Evolutionary conservation across 176 grass and related monocot genomes (phyloP).

Genomic region (Bonia amplexicaulis): DNA sequence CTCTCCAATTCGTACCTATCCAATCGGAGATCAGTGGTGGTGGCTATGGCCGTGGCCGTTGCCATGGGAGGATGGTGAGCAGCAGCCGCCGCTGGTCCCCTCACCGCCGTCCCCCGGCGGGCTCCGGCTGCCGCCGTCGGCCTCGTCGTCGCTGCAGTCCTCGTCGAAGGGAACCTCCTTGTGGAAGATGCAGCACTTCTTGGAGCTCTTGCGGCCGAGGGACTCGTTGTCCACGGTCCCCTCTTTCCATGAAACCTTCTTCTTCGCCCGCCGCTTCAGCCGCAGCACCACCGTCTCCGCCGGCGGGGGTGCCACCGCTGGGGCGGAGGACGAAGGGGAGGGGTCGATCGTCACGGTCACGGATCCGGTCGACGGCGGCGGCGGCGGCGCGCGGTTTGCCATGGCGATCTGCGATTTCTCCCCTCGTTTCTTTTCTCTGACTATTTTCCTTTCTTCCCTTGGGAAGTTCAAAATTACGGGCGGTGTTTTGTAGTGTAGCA

Average conservation of each 20-base stretch:
- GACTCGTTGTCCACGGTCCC: constrained; percentile 95
- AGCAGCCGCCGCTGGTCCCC: constrained; percentile 11
- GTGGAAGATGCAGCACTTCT: constrained; percentile 98
- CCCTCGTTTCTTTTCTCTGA: background rate
- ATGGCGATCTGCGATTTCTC: constrained; percentile 5
- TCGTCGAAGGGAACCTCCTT: constrained; percentile 91
- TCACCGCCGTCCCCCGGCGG: constrained; percentile 18
- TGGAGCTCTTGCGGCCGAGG: constrained; percentile 87
- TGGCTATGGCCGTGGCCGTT: constrained; percentile 6
- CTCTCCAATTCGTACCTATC: background rate
- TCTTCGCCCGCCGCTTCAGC: constrained; percentile 65
- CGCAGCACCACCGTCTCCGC: constrained; percentile 63
- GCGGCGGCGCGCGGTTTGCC: constrained; percentile 27
- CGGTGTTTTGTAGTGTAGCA: background rate
- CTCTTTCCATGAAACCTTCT: constrained; percentile 96
- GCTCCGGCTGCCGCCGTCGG: background rate
- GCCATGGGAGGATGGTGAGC: constrained; percentile 45
- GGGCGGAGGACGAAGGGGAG: constrained; percentile 23
- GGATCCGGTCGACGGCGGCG: constrained; percentile 32
- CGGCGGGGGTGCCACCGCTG: background rate
- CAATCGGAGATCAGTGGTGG: constrained; percentile 16
- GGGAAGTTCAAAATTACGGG: background rate
- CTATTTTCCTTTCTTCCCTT: background rate
- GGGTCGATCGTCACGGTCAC: constrained; percentile 48
- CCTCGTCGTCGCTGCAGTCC: constrained; percentile 89